Evolutionary conservation across 2,329 filamentous ascomycete genomes (phyloP).

Genomic region (Neocucurbitaria cava): DNA sequence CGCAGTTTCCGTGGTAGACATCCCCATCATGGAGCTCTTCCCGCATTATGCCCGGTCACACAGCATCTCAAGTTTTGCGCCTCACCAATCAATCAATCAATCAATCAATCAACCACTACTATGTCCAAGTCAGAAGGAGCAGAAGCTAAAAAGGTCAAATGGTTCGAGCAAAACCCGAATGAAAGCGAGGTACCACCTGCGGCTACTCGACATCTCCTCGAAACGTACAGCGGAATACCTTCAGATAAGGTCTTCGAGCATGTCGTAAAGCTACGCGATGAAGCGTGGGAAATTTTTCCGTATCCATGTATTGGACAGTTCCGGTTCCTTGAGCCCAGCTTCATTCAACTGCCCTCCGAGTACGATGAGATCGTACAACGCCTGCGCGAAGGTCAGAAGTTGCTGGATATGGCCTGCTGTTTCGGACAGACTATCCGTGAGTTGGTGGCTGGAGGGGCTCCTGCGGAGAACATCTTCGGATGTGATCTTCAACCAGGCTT

Average conservation of each 20-base stretch:
- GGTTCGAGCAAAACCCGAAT: constrained; percentile 34
- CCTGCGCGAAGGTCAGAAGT: constrained; percentile 32
- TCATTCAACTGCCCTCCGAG: constrained; percentile 21
- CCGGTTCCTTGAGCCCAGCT: constrained; percentile 38
- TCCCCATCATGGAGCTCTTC: background rate
- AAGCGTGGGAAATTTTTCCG: constrained; percentile 34
- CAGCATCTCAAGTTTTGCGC: background rate
- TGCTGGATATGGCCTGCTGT: constrained; percentile 55
- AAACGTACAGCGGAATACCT: constrained; percentile 47
- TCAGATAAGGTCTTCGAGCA: constrained; percentile 40
- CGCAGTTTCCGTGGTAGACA: background rate
- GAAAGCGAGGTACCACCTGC: constrained; percentile 29
- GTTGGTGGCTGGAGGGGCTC: constrained; percentile 49
- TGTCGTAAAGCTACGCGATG: constrained; percentile 34
- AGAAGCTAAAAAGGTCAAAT: constrained; percentile 14
- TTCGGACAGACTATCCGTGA: constrained; percentile 54
- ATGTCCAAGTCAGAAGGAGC: constrained; percentile 8
- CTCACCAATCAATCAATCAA: background rate
- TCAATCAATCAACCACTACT: background rate
- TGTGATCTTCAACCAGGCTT: constrained; percentile 52
- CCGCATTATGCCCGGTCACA: background rate
- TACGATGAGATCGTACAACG: constrained; percentile 37
- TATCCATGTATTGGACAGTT: constrained; percentile 46
- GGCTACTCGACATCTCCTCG: constrained; percentile 40
- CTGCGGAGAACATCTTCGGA: constrained; percentile 48